A percentile compares a stretch with the other conserved stretches of the same genome.
phyloP scores from a whole-genome alignment of 176 grass and related monocot species.

The Chrysopogon serrulatus region DNA sequence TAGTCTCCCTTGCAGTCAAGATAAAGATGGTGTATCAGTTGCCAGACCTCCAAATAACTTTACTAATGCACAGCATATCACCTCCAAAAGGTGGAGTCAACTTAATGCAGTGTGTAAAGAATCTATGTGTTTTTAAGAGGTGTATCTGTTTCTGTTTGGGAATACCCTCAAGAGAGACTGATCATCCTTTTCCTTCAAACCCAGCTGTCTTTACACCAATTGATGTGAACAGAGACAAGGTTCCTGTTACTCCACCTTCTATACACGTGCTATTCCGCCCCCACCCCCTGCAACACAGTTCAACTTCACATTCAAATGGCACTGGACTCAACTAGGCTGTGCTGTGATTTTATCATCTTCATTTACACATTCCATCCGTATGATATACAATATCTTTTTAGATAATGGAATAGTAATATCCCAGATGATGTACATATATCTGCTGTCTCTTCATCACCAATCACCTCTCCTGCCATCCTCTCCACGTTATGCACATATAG shows the following conservation, averaged over 20 bases:
- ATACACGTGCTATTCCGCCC: background rate
- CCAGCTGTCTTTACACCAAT: background rate
- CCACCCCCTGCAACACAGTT: background rate
- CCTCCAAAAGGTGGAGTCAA: conserved; percentile 23
- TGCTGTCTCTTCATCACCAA: conserved; percentile 28
- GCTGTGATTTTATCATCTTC: conserved; percentile 19
- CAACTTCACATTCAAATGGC: conserved; percentile 33
- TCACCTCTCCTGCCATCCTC: conserved; percentile 18
- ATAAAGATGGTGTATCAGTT: background rate
- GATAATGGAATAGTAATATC: background rate
- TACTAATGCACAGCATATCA: conserved; percentile 10
- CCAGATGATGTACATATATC: conserved; percentile 21
- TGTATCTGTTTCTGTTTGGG: background rate
- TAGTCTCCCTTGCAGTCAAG: background rate
- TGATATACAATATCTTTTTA: conserved; percentile 12
- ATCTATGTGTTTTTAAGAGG: background rate
- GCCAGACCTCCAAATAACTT: conserved; percentile 13
- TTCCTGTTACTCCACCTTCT: background rate
- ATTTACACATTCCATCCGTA: conserved; percentile 17
- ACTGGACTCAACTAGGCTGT: conserved; percentile 13
- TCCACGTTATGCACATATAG: conserved; percentile 22
- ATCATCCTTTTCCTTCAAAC: background rate
- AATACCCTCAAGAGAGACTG: background rate
- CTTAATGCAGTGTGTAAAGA: background rate
- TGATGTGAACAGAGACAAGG: background rate